Percentiles rank a stretch among this genome's conserved stretches.
phyloP scores from a whole-genome alignment of 192 early-diverging fungal genomes.

The Rhizophagus sp. region DNA sequence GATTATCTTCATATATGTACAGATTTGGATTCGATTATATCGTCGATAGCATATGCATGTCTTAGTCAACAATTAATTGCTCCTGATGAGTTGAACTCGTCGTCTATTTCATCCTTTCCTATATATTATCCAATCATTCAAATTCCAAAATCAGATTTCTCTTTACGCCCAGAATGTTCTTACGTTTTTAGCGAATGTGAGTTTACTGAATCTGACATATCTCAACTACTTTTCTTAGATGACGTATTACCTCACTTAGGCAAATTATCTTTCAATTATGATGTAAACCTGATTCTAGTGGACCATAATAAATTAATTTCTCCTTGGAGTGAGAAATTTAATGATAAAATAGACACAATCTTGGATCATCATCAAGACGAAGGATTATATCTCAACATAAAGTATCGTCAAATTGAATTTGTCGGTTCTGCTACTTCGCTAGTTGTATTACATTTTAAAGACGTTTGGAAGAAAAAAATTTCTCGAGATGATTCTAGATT shows the following conservation, averaged over 20 bases:
- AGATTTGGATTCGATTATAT: conserved; percentile 75
- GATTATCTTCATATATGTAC: neutral
- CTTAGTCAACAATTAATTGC: conserved; percentile 35
- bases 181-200: conserved; percentile 47
- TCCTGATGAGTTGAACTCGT: neutral
- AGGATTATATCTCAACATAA: conserved; percentile 45
- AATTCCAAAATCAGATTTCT: conserved; percentile 60
- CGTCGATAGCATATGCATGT: conserved; percentile 57
- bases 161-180: conserved; percentile 62
- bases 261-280: conserved; percentile 4
- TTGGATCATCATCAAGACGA: conserved; percentile 78
- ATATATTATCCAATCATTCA: conserved; percentile 58
- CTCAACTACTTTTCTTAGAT: conserved; percentile 52
- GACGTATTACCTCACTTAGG: conserved; percentile 32
- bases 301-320: conserved; percentile 67
- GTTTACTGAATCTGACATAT: conserved; percentile 24
- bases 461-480: conserved; percentile 11
- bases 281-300: conserved; percentile 51
- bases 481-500: conserved; percentile 26
- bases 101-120: neutral
- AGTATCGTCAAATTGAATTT: conserved; percentile 51
- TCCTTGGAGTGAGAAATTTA: conserved; percentile 13
- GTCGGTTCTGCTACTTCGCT: conserved; percentile 63
- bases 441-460: conserved; percentile 46
- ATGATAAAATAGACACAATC: conserved; percentile 52